Evolutionary conservation across 2,329 filamentous ascomycete species (phyloP), one percentile per base, ranked within the genome.

Genomic region (Ascochyta clinopodiicola): DNA sequence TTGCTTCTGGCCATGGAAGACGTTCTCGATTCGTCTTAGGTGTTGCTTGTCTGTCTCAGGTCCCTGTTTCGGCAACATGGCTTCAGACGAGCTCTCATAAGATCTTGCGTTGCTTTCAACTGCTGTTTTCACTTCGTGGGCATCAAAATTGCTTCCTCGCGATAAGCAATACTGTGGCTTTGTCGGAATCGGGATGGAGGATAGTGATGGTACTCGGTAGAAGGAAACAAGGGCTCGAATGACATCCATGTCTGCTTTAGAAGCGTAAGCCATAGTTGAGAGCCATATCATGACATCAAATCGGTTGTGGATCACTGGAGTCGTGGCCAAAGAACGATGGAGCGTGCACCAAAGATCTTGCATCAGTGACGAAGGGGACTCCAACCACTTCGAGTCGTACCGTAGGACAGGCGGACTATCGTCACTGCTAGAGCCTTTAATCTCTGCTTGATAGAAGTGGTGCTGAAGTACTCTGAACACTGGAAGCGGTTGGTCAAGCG

Each of bases 261-360:
- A 15, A 1, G 66, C 51, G 44, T 64, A 75, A 12, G 68, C 64
- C 50, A 66, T 44, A 0, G 69, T 68, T 1, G 69, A 64, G 0
- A 74, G 51, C 63, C 67, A 74, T 2, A 64, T 61, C 29, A 61
- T 51, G 0, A 74, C 45, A 19, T 63, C 48, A 42, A 62, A 73
- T n/a, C 48, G 59, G 15, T 65, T 65, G 31, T 25, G 45, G 1
- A 2, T 13, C 1, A 24, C 4, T 12, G 50, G 13, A 3, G 22
- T n/a, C 4, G 2, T 25, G 1, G 59, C 36, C 1, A 73, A 31
- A 8, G 19, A 21, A 4, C 27, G n/a, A 25, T 74, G 69, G 1
- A 72, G 36, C 10, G 29, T 50, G 44, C 69, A 72, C 69, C 65
- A 73, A 7, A 48, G 4, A 1, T 61, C 17, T 0, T 39, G 37